A percentile compares a stretch with the other conserved stretches of the same genome.
These are phyloP conservation scores for Scedosporium aurantiacum DNA, from an alignment of 2,329 filamentous ascomycete species.

Conservation along the genomic window DNA sequence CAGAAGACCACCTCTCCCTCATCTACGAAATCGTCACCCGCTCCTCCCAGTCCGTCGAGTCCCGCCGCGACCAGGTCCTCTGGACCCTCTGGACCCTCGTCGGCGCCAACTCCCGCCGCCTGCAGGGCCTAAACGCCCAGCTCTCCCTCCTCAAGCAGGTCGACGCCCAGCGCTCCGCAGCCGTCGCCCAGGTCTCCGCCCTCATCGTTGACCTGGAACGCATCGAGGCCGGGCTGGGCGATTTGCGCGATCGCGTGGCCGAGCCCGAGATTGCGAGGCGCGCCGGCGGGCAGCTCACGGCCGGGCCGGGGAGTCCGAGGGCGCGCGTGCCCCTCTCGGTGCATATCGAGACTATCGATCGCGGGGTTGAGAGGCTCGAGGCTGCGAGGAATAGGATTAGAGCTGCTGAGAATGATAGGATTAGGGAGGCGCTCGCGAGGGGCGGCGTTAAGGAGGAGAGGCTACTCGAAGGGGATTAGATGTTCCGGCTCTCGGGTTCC, in stretches of 20 bases:
- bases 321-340: constrained; percentile 45
- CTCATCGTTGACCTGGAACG: constrained; percentile 63
- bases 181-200: constrained; percentile 55
- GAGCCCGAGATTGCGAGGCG: constrained; percentile 47
- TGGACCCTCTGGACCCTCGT: constrained; percentile 63
- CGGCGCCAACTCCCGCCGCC: constrained; percentile 52
- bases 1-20: constrained; percentile 57
- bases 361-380: constrained; percentile 62
- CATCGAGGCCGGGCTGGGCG: constrained; percentile 60
- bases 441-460: constrained; percentile 30
- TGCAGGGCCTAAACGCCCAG: constrained; percentile 52
- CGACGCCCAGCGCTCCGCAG: constrained; percentile 51
- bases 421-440: constrained; percentile 39
- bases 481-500: neutral
- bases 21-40: constrained; percentile 60
- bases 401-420: constrained; percentile 46
- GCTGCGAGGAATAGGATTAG: constrained; percentile 48
- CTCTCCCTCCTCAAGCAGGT: constrained; percentile 55
- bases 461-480: constrained; percentile 14
- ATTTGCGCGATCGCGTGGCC: constrained; percentile 59
- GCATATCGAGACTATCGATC: constrained; percentile 64
- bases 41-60: constrained; percentile 47
- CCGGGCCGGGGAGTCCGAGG: neutral
- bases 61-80: constrained; percentile 54
- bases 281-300: neutral